Base-by-base conservation (phyloP, 495 filamentous ascomycete species). In the Talaromyces proteolyticus region DNA sequence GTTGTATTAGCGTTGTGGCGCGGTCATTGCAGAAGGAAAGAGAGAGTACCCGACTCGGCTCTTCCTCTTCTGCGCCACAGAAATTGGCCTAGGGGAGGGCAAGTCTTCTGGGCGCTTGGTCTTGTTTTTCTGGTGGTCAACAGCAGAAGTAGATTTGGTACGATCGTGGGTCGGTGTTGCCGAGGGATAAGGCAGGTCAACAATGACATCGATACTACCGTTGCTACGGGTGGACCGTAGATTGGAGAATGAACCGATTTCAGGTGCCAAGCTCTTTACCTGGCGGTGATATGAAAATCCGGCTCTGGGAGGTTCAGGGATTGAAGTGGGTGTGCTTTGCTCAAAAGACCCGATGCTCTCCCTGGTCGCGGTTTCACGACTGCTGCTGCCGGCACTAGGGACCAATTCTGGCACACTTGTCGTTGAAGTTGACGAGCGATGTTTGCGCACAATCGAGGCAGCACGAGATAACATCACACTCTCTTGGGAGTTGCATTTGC, bases 401-500 rank as follows among this genome's bases (percentile, higher is more conserved):
- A 80, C 62, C 17, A 82, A 65, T 34, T 84, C 80, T 0, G 80
- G 79, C 4, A 82, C 63, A 49, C 78, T 80, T 24, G 63, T 68
- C n/a, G 74, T 67, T 0, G 80, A 84, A 20, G 74, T 70, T 0
- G 75, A 73, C 8, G 78, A 82, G 52, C 77, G 78, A 53, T 73
- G 74, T 47, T 75, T 75, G 25, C 76, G 75, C 17, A 70, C 67
- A 45, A 76, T 69, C 6, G 75, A 75, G 22, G 72, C 64, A 10
- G 66, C 64, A 46, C 74, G 63, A 12, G 73, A 78, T 49, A 75
- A 56, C 40, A 78, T 71, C 29, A 80, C 63, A 57, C 77, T 81
- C 53, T 80, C 79, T 45, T 80, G 73, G 22, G 78, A 81, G 56
- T 74, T 78, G 53, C 72, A 76, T 47, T 79, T 81, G 69, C 78